Conservation (phyloP, 208 protist species). For the Sergeia podlipaevii region DNA sequence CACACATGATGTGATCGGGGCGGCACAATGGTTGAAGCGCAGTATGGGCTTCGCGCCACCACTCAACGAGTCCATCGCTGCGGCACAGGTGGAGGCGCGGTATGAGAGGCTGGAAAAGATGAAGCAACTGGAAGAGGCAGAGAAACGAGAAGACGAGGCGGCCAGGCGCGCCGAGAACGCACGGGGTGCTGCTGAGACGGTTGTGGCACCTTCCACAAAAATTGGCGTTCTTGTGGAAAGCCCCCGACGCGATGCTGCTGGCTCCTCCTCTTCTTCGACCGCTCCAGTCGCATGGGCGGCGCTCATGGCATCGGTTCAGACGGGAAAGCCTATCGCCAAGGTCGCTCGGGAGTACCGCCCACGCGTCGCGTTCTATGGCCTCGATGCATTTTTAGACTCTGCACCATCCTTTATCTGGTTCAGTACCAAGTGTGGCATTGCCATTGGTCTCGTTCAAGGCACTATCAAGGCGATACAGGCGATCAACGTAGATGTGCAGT, state of each 20-base stretch:
- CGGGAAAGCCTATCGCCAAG: conserved; percentile 50
- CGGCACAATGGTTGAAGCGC: conserved; percentile 29
- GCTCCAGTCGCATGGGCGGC: conserved; percentile 41
- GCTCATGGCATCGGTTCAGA: conserved; percentile 61
- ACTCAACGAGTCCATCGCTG: conserved; percentile 46
- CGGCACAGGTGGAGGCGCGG: conserved; percentile 25
- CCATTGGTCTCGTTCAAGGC: conserved; percentile 74
- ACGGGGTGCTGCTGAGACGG: too few relatives aligned
- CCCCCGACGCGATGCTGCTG: neutral
- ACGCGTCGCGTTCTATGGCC: conserved; percentile 72
- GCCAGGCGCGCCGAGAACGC: neutral
- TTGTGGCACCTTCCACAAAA: too few relatives aligned
- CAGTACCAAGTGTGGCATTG: conserved; percentile 73
- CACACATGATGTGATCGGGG: conserved; percentile 57
- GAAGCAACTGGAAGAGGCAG: conserved; percentile 29
- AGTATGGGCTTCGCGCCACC: conserved; percentile 37
- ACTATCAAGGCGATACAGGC: conserved; percentile 55
- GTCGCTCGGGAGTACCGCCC: conserved; percentile 74
- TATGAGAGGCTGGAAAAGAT: too few relatives aligned
- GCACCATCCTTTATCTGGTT: conserved; percentile 79
- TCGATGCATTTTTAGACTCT: conserved; percentile 78
- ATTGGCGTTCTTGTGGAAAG: too few relatives aligned
- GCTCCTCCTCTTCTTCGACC: neutral
- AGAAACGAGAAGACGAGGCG: conserved; percentile 5
- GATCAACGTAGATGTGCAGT: conserved; percentile 80